phyloP scores from a whole-genome alignment of 2,329 filamentous ascomycete genomes.

The Claviceps quebecensis region DNA sequence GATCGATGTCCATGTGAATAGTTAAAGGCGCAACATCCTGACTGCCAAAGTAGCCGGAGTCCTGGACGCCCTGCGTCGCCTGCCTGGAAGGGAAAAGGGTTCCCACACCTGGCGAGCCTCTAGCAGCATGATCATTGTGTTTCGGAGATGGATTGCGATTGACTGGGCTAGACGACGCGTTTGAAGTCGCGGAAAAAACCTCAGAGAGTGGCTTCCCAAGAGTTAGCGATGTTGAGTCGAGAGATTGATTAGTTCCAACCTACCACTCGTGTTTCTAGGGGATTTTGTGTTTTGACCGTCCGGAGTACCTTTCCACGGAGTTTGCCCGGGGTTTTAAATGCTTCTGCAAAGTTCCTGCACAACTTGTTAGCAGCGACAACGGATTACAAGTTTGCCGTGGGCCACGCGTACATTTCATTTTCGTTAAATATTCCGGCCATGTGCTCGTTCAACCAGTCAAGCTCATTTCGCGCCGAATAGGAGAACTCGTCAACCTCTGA shows the following conservation, averaged over 20 bases:
- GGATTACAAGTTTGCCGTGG: neutral
- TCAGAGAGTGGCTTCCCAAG: slow-evolving; percentile 41
- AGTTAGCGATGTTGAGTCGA: slow-evolving; percentile 12
- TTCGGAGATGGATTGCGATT: slow-evolving; percentile 40
- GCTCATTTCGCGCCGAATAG: slow-evolving; percentile 81
- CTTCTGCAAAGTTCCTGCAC: slow-evolving; percentile 70
- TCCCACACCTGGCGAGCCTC: slow-evolving; percentile 21
- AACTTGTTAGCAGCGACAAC: slow-evolving; percentile 4
- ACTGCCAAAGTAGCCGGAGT: slow-evolving; percentile 63
- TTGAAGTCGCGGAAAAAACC: slow-evolving; percentile 41
- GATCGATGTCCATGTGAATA: slow-evolving; percentile 11
- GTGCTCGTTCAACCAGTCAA: slow-evolving; percentile 98
- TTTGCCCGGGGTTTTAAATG: slow-evolving; percentile 90
- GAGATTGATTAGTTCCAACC: slow-evolving; percentile 17
- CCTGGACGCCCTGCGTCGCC: slow-evolving; percentile 19
- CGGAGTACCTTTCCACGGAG: slow-evolving; percentile 69
- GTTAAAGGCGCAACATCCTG: slow-evolving; percentile 26
- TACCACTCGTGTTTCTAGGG: slow-evolving; percentile 49
- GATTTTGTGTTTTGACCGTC: slow-evolving; percentile 48
- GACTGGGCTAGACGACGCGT: slow-evolving; percentile 37
- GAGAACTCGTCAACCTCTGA: slow-evolving; percentile 87
- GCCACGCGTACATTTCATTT: slow-evolving; percentile 56
- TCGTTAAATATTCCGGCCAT: slow-evolving; percentile 88
- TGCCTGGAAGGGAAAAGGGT: slow-evolving; percentile 17
- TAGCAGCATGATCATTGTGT: slow-evolving; percentile 40